Base-by-base conservation (phyloP, 306 rosid species). In the Quercus gilva region DNA sequence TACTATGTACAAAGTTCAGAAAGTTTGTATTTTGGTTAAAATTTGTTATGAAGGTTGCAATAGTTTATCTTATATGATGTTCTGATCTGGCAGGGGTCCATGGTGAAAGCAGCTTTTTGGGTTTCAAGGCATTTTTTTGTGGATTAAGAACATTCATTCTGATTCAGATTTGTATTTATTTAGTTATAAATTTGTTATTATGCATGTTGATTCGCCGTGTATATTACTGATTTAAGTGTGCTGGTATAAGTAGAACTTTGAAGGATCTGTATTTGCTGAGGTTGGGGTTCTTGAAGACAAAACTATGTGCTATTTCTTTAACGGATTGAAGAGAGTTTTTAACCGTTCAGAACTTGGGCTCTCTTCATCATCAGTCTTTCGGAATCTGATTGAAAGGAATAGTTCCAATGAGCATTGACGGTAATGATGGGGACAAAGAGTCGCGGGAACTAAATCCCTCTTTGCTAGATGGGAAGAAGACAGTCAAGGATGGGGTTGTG, bases 361-460 rank as follows among this genome's bases (percentile, higher is more conserved):
- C 78, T 76, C 78, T 31, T 78, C 74, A 61, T 10, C 41, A 17
- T 76, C 78, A 25, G 71, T 75, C 29, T 69, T 71, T 73, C 13
- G 35, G 55, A 17, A 74, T 88, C 70, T 83, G 82, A 86, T 82
- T 89, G 86, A 77, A 80, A 76, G 83, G 85, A 87, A 87, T 81
- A 69, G 84, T 58, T 76, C 91, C 77, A 83, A 90, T 90, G 94
- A 87, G 83, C 80, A 79, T 84, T 67, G 82, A 85, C 84, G 87
- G 86, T 1, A 84, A 84, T 57, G 78, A 84, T 53, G 78, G 76
- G 79, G 71, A 71, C 15, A 82, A 82, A 61, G 91, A 82, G 82
- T 82, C 81, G 65, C 78, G 18, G 70, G 86, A 87, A 73, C 70
- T 86, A 78, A 77, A 60, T 76, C 78, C 77, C 64, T 75, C 37